phyloP scores from a whole-genome alignment of 306 rosid genomes.

The Begonia peltatifolia region DNA sequence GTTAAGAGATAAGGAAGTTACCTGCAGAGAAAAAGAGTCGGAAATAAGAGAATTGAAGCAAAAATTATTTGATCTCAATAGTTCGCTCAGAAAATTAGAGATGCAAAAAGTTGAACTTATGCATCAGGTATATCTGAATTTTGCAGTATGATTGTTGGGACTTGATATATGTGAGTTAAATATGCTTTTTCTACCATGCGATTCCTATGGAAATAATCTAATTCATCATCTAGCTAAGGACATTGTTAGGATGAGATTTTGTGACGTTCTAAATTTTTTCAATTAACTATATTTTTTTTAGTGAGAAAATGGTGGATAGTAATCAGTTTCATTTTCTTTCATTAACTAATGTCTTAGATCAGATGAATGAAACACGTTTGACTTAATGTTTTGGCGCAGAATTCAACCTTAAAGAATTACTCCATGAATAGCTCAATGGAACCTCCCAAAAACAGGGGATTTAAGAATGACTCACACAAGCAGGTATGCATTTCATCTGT shows the following conservation, averaged over 20 bases:
- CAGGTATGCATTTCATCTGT: conserved; percentile 25
- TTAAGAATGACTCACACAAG: conserved; percentile 41
- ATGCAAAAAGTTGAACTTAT: conserved; percentile 49
- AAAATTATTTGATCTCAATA: conserved; percentile 47
- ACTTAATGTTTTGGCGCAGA: conserved; percentile 19
- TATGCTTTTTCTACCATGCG: too few species aligned
- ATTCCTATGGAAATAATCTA: too few species aligned
- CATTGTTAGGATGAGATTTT: too few species aligned
- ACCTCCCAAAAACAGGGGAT: conserved; percentile 17
- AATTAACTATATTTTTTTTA: too few species aligned
- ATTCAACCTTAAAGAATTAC: conserved; percentile 25
- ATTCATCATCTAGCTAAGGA: too few species aligned
- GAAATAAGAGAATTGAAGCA: conserved; percentile 75
- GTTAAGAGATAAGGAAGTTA: conserved; percentile 56
- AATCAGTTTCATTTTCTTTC: too few species aligned
- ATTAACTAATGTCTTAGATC: too few species aligned
- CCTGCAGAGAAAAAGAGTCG: conserved; percentile 49
- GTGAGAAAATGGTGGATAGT: too few species aligned
- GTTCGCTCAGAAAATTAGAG: conserved; percentile 44
- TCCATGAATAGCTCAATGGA: conserved; percentile 12
- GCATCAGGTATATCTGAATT: conserved; percentile 36
- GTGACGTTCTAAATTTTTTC: too few species aligned
- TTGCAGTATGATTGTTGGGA: too few species aligned
- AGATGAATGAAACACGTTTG: too few species aligned
- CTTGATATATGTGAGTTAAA: too few species aligned